Evolutionary conservation across 2,329 filamentous ascomycete genomes (phyloP).

Genomic region (Trichophyton benhamiae): DNA sequence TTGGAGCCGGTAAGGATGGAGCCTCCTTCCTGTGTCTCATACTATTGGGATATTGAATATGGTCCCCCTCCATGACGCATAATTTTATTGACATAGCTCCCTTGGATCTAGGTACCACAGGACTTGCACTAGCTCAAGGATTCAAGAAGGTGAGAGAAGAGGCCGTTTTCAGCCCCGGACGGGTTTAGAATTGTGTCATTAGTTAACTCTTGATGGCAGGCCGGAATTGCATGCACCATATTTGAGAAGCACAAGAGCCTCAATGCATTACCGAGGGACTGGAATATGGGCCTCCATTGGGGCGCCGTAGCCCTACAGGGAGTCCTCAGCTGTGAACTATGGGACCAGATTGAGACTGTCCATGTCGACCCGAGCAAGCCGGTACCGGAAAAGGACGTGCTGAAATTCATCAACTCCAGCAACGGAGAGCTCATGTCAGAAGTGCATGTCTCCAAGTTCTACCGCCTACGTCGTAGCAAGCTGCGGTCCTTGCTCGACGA

Average conservation of each 20-base stretch:
- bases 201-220: slow-evolving; percentile 17
- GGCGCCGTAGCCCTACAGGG: slow-evolving; percentile 16
- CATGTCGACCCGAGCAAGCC: slow-evolving; percentile 21
- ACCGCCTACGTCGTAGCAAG: slow-evolving; percentile 21
- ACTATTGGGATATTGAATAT: neutral
- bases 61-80: neutral
- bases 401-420: slow-evolving; percentile 19
- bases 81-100: neutral
- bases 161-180: neutral
- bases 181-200: neutral
- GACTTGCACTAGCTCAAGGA: slow-evolving; percentile 32
- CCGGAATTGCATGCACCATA: slow-evolving; percentile 2
- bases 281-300: slow-evolving; percentile 55
- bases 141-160: slow-evolving; percentile 25
- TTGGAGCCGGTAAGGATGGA: slow-evolving; percentile 2
- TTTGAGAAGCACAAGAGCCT: slow-evolving; percentile 4
- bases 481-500: slow-evolving; percentile 19
- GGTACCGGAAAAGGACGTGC: slow-evolving; percentile 15
- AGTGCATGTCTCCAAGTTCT: slow-evolving; percentile 20
- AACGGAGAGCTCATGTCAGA: slow-evolving; percentile 18
- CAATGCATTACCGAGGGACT: slow-evolving; percentile 2
- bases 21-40: neutral
- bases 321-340: slow-evolving; percentile 18
- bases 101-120: slow-evolving; percentile 26
- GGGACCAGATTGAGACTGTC: slow-evolving; percentile 18